A percentile compares a stretch with the other conserved stretches of the same genome.
These are phyloP conservation scores for Microcos paniculata DNA, from an alignment of 345 rosid genomes.

Conservation along the genomic window DNA sequence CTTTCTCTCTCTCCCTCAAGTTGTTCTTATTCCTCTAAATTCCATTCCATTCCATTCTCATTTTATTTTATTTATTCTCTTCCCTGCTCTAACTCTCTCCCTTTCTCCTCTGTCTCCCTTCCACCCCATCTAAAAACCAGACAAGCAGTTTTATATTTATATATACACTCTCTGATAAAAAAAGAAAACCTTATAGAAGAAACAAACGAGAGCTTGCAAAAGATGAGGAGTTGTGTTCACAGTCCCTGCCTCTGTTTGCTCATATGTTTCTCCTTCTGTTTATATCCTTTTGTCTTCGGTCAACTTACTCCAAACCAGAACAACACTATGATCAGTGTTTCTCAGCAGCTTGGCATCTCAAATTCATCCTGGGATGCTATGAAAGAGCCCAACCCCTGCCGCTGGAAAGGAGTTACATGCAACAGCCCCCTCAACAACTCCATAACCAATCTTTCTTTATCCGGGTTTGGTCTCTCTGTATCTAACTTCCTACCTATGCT, in stretches of 20 bases:
- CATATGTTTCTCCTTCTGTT: slow-evolving; percentile 20
- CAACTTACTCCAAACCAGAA: slow-evolving; percentile 40
- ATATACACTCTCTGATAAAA: no score
- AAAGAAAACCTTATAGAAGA: not conserved
- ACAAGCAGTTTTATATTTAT: not conserved
- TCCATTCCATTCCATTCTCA: not conserved
- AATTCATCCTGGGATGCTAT: slow-evolving; percentile 37
- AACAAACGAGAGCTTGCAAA: not conserved
- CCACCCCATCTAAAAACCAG: not conserved
- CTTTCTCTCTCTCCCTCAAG: not conserved
- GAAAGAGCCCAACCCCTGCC: slow-evolving; percentile 45
- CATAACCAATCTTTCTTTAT: slow-evolving; percentile 36
- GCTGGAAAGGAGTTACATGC: slow-evolving; percentile 60
- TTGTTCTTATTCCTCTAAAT: not conserved
- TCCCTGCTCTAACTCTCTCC: slow-evolving; percentile 9
- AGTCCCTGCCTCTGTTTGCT: slow-evolving; percentile 17
- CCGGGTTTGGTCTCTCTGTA: slow-evolving; percentile 35
- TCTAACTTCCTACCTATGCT: slow-evolving; percentile 41
- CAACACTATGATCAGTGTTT: slow-evolving; percentile 40
- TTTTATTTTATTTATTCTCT: slow-evolving; percentile 4
- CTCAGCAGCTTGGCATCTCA: slow-evolving; percentile 21
- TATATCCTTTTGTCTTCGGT: slow-evolving; percentile 28
- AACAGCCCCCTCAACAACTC: slow-evolving; percentile 30
- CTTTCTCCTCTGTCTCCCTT: not conserved
- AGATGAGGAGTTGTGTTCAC: slow-evolving; percentile 1